Percentiles rank a stretch among this genome's conserved stretches.
Conservation (phyloP, 2,329 filamentous ascomycete species). For the Ophiocordyceps camponoti-floridani region DNA sequence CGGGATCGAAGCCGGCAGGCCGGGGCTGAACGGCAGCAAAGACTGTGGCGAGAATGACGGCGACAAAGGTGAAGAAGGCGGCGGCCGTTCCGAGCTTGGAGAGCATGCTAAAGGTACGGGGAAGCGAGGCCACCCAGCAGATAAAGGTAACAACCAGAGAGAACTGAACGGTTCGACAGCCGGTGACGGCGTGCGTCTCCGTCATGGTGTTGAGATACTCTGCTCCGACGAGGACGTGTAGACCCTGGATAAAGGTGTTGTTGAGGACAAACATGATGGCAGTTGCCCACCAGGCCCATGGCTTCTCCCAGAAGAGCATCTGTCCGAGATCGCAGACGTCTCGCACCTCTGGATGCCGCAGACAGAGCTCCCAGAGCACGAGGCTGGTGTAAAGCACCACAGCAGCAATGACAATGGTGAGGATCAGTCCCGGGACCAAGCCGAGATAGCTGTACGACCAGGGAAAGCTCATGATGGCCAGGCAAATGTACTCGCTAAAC, state of each 20-base stretch:
- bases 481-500: conserved; percentile 89
- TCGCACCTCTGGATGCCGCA: conserved; percentile 76
- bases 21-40: conserved; percentile 64
- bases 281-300: conserved; percentile 49
- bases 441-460: conserved; percentile 83
- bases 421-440: conserved; percentile 65
- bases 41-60: conserved; percentile 66
- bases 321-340: conserved; percentile 95
- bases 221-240: conserved; percentile 71
- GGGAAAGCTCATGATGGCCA: conserved; percentile 87
- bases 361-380: conserved; percentile 62
- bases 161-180: conserved; percentile 63
- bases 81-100: conserved; percentile 64
- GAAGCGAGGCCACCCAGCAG: conserved; percentile 64
- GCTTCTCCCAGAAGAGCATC: conserved; percentile 77
- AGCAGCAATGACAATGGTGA: conserved; percentile 61
- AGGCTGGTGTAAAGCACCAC: conserved; percentile 63
- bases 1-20: conserved; percentile 46
- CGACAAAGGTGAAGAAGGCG: conserved; percentile 78
- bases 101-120: conserved; percentile 67
- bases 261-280: conserved; percentile 85
- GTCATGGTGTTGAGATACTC: conserved; percentile 86
- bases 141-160: conserved; percentile 56
- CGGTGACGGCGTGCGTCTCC: conserved; percentile 40
- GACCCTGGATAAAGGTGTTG: conserved; percentile 75